Evolutionary conservation across 2,329 filamentous ascomycete genomes (phyloP).

Genomic region (Colletotrichum echinochloae): DNA sequence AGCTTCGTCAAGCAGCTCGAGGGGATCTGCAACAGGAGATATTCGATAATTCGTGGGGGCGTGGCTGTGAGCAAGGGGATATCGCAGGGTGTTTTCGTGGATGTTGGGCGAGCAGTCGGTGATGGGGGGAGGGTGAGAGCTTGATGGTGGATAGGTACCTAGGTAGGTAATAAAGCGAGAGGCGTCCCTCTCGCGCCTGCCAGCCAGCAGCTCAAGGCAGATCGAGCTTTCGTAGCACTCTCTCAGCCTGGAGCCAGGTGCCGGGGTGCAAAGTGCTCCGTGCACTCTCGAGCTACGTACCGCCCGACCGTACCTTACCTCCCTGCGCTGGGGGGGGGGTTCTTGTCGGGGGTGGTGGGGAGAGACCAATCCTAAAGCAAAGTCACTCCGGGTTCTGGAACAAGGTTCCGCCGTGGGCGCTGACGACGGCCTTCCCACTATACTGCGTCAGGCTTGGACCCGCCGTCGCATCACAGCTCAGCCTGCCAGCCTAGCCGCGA

Average conservation of each 20-base stretch:
- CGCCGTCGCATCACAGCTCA: constrained; percentile 39
- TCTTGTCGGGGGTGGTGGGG: constrained; percentile 19
- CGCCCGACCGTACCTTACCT: constrained; percentile 16
- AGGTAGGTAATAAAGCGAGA: constrained; percentile 29
- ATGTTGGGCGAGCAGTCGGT: constrained; percentile 35
- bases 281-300: constrained; percentile 38
- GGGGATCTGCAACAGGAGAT: neutral
- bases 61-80: constrained; percentile 13
- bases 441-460: constrained; percentile 37
- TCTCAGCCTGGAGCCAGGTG: constrained; percentile 42
- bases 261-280: constrained; percentile 39
- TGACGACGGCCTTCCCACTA: constrained; percentile 21
- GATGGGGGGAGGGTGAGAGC: constrained; percentile 26
- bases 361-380: neutral
- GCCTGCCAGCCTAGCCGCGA: constrained; percentile 32
- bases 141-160: constrained; percentile 38
- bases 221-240: constrained; percentile 48
- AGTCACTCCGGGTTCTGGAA: constrained; percentile 26
- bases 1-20: constrained; percentile 38
- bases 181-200: constrained; percentile 21
- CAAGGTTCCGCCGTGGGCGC: constrained; percentile 36
- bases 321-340: constrained; percentile 8
- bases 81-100: constrained; percentile 38
- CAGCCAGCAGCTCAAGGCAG: constrained; percentile 44
- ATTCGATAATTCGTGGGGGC: constrained; percentile 7